Conservation (phyloP, 2,329 filamentous ascomycete genomes). For the Zelopaecilomyces penicillatus region DNA sequence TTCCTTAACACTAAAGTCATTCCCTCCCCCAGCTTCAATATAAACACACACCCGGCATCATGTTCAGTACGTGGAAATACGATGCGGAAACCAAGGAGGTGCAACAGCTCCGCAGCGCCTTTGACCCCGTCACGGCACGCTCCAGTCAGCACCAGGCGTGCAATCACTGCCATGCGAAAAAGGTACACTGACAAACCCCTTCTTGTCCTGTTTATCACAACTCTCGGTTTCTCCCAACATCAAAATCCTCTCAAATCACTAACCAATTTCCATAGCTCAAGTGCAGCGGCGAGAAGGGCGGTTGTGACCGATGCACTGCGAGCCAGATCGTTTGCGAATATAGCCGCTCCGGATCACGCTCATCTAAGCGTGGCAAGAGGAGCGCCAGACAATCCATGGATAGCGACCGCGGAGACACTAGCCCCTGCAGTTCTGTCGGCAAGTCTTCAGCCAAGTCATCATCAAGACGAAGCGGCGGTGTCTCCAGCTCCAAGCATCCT, state of each 20-base stretch:
- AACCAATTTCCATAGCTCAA: slow-evolving; percentile 20
- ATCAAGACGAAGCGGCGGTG: not conserved
- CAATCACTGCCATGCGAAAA: slow-evolving; percentile 31
- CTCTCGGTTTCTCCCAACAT: slow-evolving; percentile 1
- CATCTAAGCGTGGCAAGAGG: slow-evolving; percentile 21
- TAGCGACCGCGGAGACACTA: slow-evolving; percentile 5
- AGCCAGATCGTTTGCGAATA: slow-evolving; percentile 26
- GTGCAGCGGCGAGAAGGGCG: slow-evolving; percentile 30
- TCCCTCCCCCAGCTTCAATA: not conserved
- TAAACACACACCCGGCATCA: slow-evolving; percentile 7
- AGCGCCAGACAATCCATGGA: slow-evolving; percentile 14
- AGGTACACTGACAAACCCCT: slow-evolving; percentile 17
- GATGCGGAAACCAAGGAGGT: slow-evolving; percentile 29
- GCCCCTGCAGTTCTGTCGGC: slow-evolving; percentile 5
- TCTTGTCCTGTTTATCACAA: not conserved
- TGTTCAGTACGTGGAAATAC: slow-evolving; percentile 33
- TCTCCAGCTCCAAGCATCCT: not conserved
- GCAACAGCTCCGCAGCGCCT: slow-evolving; percentile 27
- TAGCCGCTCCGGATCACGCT: slow-evolving; percentile 24
- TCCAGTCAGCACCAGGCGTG: slow-evolving; percentile 32
- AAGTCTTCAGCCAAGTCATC: slow-evolving; percentile 1
- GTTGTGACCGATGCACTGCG: slow-evolving; percentile 26
- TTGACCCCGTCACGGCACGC: slow-evolving; percentile 28
- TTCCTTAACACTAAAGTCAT: not conserved
- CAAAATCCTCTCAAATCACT: slow-evolving; percentile 3